phyloP scores from a whole-genome alignment of 2,329 filamentous ascomycete species.

The Colletotrichum kahawae region DNA sequence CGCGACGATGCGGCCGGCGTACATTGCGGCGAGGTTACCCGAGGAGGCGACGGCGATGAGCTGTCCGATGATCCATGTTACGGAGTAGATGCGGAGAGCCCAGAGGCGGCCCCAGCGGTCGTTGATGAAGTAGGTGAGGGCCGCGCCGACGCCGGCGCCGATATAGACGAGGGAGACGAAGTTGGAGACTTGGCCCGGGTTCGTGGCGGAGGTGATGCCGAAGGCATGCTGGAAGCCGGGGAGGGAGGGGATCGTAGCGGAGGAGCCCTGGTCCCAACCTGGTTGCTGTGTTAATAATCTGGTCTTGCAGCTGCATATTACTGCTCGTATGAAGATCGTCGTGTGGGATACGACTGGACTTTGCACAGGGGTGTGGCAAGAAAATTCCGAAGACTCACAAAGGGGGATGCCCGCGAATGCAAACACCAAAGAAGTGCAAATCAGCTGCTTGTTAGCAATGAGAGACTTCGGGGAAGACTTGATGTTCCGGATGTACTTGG shows the following conservation, averaged over 20 bases:
- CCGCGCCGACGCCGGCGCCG: conserved; percentile 20
- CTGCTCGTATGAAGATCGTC: not conserved
- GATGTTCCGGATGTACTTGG: not conserved
- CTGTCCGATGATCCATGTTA: conserved; percentile 37
- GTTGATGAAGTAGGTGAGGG: conserved; percentile 44
- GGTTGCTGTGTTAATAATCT: rapidly evolving
- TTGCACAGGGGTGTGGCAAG: rapidly evolving
- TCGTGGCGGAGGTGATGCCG: conserved; percentile 28
- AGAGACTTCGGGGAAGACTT: not conserved
- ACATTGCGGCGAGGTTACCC: conserved; percentile 30
- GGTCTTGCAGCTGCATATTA: not conserved
- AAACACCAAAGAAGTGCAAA: not conserved
- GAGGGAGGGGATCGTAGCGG: conserved; percentile 33
- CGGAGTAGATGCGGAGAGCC: conserved; percentile 41
- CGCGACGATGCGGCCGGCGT: conserved; percentile 39
- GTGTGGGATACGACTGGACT: too few species aligned
- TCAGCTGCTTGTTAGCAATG: not conserved
- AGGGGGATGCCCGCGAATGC: not conserved
- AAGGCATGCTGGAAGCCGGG: conserved; percentile 39
- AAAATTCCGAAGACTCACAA: not conserved
- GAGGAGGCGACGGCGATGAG: conserved; percentile 33
- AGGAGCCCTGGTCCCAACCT: not conserved
- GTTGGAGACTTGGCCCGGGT: conserved; percentile 28
- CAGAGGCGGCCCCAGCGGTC: conserved; percentile 42
- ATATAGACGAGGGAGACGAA: conserved; percentile 42